phyloP scores from a whole-genome alignment of 139 green algal species.

The Picochlorum sp. region DNA sequence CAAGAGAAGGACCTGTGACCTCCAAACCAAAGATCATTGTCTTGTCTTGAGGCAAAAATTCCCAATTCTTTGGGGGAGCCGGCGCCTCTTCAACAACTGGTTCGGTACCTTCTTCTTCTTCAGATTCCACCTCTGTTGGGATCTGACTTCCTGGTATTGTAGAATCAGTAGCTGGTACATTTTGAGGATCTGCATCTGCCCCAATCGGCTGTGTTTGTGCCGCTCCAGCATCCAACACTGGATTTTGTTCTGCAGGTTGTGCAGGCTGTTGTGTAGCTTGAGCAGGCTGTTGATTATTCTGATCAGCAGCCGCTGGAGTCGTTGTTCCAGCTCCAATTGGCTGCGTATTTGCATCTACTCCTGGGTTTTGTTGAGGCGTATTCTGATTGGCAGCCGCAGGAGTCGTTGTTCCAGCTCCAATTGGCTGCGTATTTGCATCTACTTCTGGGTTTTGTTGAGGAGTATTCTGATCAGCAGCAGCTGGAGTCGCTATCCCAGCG shows the following conservation, averaged over 20 bases:
- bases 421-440: neutral
- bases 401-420: no score
- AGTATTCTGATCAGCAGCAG: neutral
- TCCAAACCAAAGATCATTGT: conserved; percentile 10
- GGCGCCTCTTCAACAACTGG: neutral
- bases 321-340: no score
- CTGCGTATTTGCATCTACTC: neutral
- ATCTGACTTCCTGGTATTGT: neutral
- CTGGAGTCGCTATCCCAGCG: neutral
- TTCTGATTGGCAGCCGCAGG: neutral
- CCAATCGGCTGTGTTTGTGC: no score
- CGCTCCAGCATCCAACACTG: no score
- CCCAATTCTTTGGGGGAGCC: conserved; percentile 5
- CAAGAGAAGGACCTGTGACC: neutral
- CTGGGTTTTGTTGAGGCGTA: neutral
- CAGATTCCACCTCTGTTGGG: neutral
- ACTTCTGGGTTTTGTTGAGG: neutral
- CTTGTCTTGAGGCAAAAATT: conserved; percentile 8
- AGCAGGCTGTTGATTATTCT: no score
- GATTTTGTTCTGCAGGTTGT: no score
- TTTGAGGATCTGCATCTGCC: no score
- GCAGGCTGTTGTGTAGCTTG: no score
- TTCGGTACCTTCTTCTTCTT: neutral
- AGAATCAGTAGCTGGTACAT: no score
- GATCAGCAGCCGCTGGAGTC: no score